Percentiles rank a stretch among this genome's conserved stretches.
These are phyloP conservation scores for Aspergillus bombycis DNA, from an alignment of 2,329 filamentous ascomycete species.

Conservation along the genomic window DNA sequence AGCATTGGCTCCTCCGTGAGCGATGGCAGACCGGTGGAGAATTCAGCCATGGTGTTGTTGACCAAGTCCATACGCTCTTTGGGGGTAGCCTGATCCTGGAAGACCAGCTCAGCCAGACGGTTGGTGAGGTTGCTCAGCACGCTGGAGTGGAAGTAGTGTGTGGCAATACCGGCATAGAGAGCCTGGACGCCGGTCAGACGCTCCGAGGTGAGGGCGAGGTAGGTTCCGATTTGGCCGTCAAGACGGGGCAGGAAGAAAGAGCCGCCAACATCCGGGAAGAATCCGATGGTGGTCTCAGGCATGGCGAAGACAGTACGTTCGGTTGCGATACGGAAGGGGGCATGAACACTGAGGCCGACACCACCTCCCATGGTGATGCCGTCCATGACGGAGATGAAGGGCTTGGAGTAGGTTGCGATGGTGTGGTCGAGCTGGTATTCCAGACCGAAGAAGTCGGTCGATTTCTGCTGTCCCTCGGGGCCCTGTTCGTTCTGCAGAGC, in stretches of 20 bases:
- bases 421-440: slow-evolving; percentile 97
- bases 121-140: slow-evolving; percentile 78
- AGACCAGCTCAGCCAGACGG: slow-evolving; percentile 85
- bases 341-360: slow-evolving; percentile 90
- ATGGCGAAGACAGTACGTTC: slow-evolving; percentile 96
- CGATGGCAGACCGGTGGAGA: slow-evolving; percentile 76
- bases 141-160: slow-evolving; percentile 93
- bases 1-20: slow-evolving; percentile 63
- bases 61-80: slow-evolving; percentile 70
- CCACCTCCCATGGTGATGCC: slow-evolving; percentile 98
- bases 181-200: slow-evolving; percentile 79
- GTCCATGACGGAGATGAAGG: slow-evolving; percentile 94
- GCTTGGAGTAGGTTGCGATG: slow-evolving; percentile 91
- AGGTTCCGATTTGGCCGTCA: slow-evolving; percentile 84
- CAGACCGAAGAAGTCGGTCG: slow-evolving; percentile 83
- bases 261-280: slow-evolving; percentile 97
- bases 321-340: slow-evolving; percentile 93
- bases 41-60: slow-evolving; percentile 89
- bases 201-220: slow-evolving; percentile 89
- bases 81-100: slow-evolving; percentile 73
- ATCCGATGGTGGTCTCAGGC: slow-evolving; percentile 97
- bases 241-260: slow-evolving; percentile 94
- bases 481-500: slow-evolving; percentile 72
- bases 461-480: slow-evolving; percentile 70
- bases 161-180: slow-evolving; percentile 89